These are phyloP conservation scores for Ganoderma leucocontextum DNA, from an alignment of 1,284 basidiomycete species.

Conservation along the genomic window DNA sequence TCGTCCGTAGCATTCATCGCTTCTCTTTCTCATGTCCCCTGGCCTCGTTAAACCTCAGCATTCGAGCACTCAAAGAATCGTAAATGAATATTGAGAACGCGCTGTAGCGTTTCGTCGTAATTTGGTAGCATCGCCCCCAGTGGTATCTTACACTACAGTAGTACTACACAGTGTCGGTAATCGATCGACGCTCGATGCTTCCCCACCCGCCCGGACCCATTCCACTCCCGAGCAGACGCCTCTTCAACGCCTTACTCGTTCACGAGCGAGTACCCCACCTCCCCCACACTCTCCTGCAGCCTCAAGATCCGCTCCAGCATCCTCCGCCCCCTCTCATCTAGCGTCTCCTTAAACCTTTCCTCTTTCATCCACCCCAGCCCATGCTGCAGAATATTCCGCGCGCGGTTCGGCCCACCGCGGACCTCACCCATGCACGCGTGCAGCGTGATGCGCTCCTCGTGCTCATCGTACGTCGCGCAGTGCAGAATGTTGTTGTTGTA, in stretches of 20 bases:
- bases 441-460: slow-evolving; percentile 68
- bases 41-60: no score
- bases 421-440: slow-evolving; percentile 78
- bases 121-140: background rate
- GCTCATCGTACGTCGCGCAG: slow-evolving; percentile 70
- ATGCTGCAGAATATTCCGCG: slow-evolving; percentile 85
- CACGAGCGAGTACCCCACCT: slow-evolving; percentile 61
- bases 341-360: slow-evolving; percentile 56
- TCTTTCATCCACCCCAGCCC: slow-evolving; percentile 79
- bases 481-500: slow-evolving; percentile 87
- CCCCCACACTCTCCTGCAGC: slow-evolving; percentile 59
- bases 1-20: no score
- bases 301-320: slow-evolving; percentile 71
- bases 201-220: background rate
- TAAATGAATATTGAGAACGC: no score
- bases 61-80: no score
- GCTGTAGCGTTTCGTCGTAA: background rate
- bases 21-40: no score
- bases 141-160: background rate
- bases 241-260: slow-evolving; percentile 22
- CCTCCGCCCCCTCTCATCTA: slow-evolving; percentile 56
- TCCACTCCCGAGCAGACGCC: background rate
- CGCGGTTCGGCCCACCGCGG: slow-evolving; percentile 69
- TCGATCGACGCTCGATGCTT: background rate
- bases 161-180: background rate